Base-by-base conservation (phyloP, 305 asterid species). In the Vinca major region DNA sequence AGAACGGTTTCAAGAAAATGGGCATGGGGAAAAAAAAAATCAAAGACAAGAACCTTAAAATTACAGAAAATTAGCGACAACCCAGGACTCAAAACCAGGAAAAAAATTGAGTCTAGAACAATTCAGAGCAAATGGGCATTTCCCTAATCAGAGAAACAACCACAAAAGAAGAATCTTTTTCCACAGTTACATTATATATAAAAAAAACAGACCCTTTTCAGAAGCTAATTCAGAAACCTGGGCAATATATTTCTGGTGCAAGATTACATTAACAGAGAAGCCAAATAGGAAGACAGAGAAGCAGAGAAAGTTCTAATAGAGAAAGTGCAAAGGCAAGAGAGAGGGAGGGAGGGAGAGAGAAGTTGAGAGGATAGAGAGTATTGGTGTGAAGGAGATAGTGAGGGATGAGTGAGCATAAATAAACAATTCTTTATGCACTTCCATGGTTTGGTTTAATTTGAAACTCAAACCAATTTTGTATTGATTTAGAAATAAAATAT, bases 331-430 rank as follows among this genome's bases (percentile, higher is more conserved):
- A 66, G 53, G 41, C 66, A 63, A 71, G 53, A 20, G 54, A 55
- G 73, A 52, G 76, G 26, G 72, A 69, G 39, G 76, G 67, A n/a
- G n/a, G n/a, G 78, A 68, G 73, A 62, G 40, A 82, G 66, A 68
- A 67, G 72, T 63, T 53, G 66, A 63, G 73, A 57, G 67, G 44
- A 57, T 71, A 65, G 53, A 70, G 74, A 57, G 20, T 65, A 78
- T 73, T 71, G 86, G 85, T 73, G 80, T 66, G 78, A 62, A 66
- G 45, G 72, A 68, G 84, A 71, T 70, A 72, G 81, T 77, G 86
- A 62, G 80, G 53, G 80, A 67, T 75, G 88, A 80, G 84, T 75
- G 81, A 71, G 86, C 85, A 77, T 87, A 85, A 79, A 82, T 77
- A 84, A 79, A 82, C 75, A 84, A 80, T 73, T 65, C 72, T 66